Evolutionary conservation across 2,329 filamentous ascomycete species (phyloP), one percentile per base, ranked within the genome.

Genomic region (Teratosphaeria pseudoeucalypti): DNA sequence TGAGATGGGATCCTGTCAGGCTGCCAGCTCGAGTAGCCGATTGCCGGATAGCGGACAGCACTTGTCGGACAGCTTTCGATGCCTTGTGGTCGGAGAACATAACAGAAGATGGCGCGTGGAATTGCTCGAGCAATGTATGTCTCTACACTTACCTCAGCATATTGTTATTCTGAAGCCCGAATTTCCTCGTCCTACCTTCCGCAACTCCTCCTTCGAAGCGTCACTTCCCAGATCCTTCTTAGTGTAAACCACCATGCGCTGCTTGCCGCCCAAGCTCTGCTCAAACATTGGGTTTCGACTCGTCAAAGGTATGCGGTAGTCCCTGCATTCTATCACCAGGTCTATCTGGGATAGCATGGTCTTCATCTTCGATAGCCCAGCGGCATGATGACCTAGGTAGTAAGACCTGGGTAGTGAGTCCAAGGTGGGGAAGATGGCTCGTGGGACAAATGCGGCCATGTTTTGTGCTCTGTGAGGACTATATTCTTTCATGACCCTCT

Each of bases 241-340:
- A 16, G 94, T 99, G 75, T 96, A 97, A 47, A 97, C 86, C 66
- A 97, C 80, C 65, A 96, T 77, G 62, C 92, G 84, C 68, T 88
- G 81, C 64, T 85, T 85, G 4, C 65, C 67, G 16, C 86, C 86
- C 53, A 97, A 78, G 34, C 84, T 82, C 63, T 85, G 81, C 71
- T 97, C 92, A 66, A 99, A 92, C 54, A 92, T 77, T 0, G 92
- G 92, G 71, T 99, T 99, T 66, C 90, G 85, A 2, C 90, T 94
- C 0, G 91, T 92, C 10, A 97, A 77, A 0, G 94, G 94, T 0
- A 96, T 86, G 55, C 94, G 87, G 72, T 91, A 91, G 78, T 99
- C 94, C 70, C 94, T 89, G 73, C 92, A 96, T 78, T 99, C 94
- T 70, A 99, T 84, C 58, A 99, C 85, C 52, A 97, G 85, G 69